Evolutionary conservation across 768 basidiomycete genomes (phyloP).

Genomic region (Hygrophorus russula): DNA sequence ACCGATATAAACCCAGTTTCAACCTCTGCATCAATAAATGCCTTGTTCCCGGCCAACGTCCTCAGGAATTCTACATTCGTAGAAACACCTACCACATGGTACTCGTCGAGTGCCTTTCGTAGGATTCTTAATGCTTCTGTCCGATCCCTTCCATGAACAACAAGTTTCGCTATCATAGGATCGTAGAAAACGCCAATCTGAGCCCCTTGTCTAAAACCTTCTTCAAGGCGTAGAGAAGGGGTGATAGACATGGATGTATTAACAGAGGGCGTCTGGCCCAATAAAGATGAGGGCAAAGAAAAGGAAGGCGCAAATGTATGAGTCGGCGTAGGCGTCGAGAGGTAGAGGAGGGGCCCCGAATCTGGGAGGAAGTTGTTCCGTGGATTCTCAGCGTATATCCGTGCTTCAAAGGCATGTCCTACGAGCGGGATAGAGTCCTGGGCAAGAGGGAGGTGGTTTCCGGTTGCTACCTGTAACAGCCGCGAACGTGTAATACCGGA

Average conservation of each 20-base stretch:
- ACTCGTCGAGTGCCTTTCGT: conserved; percentile 73
- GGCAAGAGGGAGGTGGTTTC: conserved; percentile 69
- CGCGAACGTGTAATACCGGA: neutral
- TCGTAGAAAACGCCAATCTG: conserved; percentile 86
- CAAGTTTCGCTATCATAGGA: conserved; percentile 86
- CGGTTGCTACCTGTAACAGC: conserved; percentile 60
- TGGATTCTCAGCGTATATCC: conserved; percentile 94
- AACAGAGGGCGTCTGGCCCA: conserved; percentile 20
- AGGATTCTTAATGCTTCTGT: conserved; percentile 76
- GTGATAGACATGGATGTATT: conserved; percentile 23
- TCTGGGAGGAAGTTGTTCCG: conserved; percentile 90
- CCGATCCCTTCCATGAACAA: conserved; percentile 78
- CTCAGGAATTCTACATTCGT: conserved; percentile 89
- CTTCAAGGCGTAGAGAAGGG: conserved; percentile 75
- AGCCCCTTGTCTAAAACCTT: conserved; percentile 73
- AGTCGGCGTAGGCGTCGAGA: conserved; percentile 70
- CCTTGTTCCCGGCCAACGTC: conserved; percentile 60
- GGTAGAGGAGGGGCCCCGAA: conserved; percentile 70
- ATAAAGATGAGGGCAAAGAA: conserved; percentile 14
- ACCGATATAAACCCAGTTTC: conserved; percentile 92
- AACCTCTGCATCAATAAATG: conserved; percentile 70
- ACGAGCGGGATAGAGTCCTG: conserved; percentile 77
- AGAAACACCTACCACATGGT: conserved; percentile 82
- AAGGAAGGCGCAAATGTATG: conserved; percentile 50
- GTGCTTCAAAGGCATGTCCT: conserved; percentile 90